These are phyloP conservation scores for Colletotrichum karsti DNA, from an alignment of 2,329 filamentous ascomycete genomes.

Conservation along the genomic window DNA sequence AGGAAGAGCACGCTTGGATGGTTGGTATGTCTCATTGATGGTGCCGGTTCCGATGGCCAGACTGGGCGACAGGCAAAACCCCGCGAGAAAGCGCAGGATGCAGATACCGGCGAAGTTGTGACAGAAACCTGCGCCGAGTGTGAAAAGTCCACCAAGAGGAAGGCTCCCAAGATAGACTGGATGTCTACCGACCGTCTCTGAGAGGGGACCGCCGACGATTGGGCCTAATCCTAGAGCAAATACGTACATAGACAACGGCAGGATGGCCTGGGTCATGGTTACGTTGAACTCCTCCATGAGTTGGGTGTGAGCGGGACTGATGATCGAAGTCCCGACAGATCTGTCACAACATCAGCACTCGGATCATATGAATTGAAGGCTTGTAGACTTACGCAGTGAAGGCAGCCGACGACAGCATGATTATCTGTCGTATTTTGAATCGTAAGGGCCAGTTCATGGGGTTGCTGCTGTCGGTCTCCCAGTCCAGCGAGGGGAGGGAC, in stretches of 20 bases:
- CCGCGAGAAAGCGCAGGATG: conserved; percentile 65
- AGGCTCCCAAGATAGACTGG: conserved; percentile 58
- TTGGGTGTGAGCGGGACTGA: conserved; percentile 54
- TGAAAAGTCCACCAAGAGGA: conserved; percentile 62
- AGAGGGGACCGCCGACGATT: conserved; percentile 65
- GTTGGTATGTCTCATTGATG: conserved; percentile 56
- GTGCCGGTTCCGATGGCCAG: conserved; percentile 59
- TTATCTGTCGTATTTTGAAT: conserved; percentile 48
- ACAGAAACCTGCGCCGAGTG: conserved; percentile 61
- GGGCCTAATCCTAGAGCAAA: conserved; percentile 69
- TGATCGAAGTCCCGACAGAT: conserved; percentile 62
- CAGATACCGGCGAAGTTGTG: conserved; percentile 59
- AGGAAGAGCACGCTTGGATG: conserved; percentile 49
- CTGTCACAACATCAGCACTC: conserved; percentile 40
- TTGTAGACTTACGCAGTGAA: conserved; percentile 48
- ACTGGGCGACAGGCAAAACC: conserved; percentile 57
- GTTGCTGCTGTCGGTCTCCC: conserved; percentile 52
- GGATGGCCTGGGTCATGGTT: conserved; percentile 62
- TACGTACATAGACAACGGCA: conserved; percentile 68
- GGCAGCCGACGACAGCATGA: conserved; percentile 46
- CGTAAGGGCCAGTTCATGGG: conserved; percentile 58
- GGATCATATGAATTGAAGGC: not conserved
- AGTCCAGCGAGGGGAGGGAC: conserved; percentile 31
- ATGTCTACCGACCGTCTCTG: conserved; percentile 64
- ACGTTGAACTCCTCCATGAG: conserved; percentile 63